phyloP scores from a whole-genome alignment of 306 rosid genomes.

The Prunus campanulata region DNA sequence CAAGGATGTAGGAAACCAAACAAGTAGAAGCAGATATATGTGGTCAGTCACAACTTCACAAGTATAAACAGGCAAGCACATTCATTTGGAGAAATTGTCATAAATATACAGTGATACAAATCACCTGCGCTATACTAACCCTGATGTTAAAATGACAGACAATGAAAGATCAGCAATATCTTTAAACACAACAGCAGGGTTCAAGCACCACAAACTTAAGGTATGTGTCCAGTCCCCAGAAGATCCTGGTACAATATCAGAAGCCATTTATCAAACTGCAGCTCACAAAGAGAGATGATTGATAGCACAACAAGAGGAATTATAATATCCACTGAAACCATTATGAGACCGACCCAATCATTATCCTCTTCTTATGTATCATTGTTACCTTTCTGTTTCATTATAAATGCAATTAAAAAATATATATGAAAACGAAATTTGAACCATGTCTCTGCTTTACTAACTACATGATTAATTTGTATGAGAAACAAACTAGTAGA shows the following conservation, averaged over 20 bases:
- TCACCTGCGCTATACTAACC: slow-evolving; percentile 42
- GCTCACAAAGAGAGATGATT: not conserved
- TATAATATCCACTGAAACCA: not conserved
- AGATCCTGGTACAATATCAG: slow-evolving; percentile 52
- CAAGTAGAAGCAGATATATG: not conserved
- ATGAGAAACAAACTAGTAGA: not conserved
- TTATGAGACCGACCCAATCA: not conserved
- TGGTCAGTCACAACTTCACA: not conserved
- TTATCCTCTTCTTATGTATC: not conserved
- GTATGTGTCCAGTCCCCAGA: slow-evolving; percentile 68
- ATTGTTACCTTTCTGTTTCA: not conserved
- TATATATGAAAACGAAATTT: not conserved
- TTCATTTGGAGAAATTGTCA: not conserved
- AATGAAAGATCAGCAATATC: slow-evolving; percentile 84
- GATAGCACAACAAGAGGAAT: not conserved
- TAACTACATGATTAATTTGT: not conserved
- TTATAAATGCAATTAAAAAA: not conserved
- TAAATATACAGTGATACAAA: not conserved
- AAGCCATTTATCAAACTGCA: slow-evolving; percentile 12
- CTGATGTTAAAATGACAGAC: slow-evolving; percentile 88
- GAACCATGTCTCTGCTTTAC: not conserved
- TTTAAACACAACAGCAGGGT: slow-evolving; percentile 91
- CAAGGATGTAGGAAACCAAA: not conserved
- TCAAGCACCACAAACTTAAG: slow-evolving; percentile 95
- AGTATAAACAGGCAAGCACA: not conserved